A percentile compares a stretch with the other conserved stretches of the same genome.
phyloP scores from a whole-genome alignment of 2,329 filamentous ascomycete species.

The Fusarium protoensiforme region DNA sequence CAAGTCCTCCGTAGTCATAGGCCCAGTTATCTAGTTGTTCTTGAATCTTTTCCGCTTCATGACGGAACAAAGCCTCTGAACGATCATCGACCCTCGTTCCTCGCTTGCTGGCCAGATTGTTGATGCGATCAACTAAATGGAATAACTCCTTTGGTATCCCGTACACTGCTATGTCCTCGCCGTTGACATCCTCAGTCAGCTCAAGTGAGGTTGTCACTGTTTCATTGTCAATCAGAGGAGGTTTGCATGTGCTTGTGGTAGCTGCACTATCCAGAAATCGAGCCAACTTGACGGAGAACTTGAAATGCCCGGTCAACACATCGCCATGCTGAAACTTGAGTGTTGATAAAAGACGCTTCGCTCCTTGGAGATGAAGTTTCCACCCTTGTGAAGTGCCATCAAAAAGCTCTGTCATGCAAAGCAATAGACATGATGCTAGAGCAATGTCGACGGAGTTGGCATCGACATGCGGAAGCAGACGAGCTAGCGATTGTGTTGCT shows the following conservation, averaged over 20 bases:
- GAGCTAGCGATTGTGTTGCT: slow-evolving; percentile 46
- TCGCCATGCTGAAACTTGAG: slow-evolving; percentile 46
- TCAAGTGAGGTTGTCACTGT: slow-evolving; percentile 44
- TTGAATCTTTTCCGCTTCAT: slow-evolving; percentile 30
- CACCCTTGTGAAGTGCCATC: slow-evolving; percentile 55
- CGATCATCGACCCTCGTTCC: slow-evolving; percentile 44
- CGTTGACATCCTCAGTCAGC: slow-evolving; percentile 39
- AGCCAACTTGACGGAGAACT: slow-evolving; percentile 50
- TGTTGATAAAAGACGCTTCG: slow-evolving; percentile 51
- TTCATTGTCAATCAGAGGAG: slow-evolving; percentile 48
- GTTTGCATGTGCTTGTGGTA: slow-evolving; percentile 48
- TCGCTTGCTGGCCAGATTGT: slow-evolving; percentile 47
- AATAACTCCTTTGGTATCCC: slow-evolving; percentile 51
- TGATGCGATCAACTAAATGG: slow-evolving; percentile 48
- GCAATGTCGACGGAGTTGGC: slow-evolving; percentile 48
- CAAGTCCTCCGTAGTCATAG: slow-evolving; percentile 43
- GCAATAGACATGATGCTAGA: slow-evolving; percentile 52
- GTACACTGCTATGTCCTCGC: slow-evolving; percentile 49
- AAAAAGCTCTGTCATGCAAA: slow-evolving; percentile 56
- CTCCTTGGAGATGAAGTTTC: slow-evolving; percentile 56
- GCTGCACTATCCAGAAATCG: slow-evolving; percentile 49
- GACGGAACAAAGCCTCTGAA: slow-evolving; percentile 46
- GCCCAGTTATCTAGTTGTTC: slow-evolving; percentile 53
- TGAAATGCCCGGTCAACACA: slow-evolving; percentile 51
- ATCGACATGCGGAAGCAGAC: slow-evolving; percentile 49